Evolutionary conservation across 73 alveolate genomes (phyloP), one percentile per base, ranked within the genome.

Genomic region (Paramecium caudatum): DNA sequence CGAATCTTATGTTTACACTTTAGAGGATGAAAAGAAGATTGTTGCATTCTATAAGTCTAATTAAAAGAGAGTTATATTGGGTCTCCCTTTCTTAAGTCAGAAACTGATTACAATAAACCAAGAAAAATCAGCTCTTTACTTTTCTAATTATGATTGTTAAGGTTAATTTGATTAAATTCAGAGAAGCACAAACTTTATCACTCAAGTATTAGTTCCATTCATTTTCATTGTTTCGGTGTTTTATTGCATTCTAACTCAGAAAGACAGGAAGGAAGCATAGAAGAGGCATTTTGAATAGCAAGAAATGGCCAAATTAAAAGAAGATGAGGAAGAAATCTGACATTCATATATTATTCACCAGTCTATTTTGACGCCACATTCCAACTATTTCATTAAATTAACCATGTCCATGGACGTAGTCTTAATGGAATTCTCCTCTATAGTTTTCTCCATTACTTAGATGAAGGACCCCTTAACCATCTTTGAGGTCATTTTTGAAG

Each of bases 361-460:
- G 43, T 74, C 43, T 37, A 74, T 74, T 74, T 45, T 43, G 16
- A 27, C 68, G 8, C 88, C 88, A 74, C 16, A 41, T 34, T 16
- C 88, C 88, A 41, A 21, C 23, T 8, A 74, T 19, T 17, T 19
- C 21, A 3, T 68, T 68, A 74, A 74, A 74, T 10, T 45, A 19
- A 30, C 93, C 93, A 62, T 62, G 80, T 4, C 93, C 93, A 36
- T 86, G 82, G 9, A 86, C 81, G 30, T 62, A 86, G n/a, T 86
- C 93, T 16, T 61, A 13, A 63, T 37, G 12, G 61, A 86, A 86
- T 30, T 86, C 84, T 17, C 93, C 93, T 46, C 48, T 36, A 69
- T 62, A 86, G 10, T 63, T 62, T 62, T 86, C 90, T 15, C 65
- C 46, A 63, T 86, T 86, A 5, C 90, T 39, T 32, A 86, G 62